A percentile compares a stretch with the other conserved stretches of the same genome.
These are phyloP conservation scores for Medicago ruthenica DNA, from an alignment of 306 rosid genomes.

Conservation along the genomic window DNA sequence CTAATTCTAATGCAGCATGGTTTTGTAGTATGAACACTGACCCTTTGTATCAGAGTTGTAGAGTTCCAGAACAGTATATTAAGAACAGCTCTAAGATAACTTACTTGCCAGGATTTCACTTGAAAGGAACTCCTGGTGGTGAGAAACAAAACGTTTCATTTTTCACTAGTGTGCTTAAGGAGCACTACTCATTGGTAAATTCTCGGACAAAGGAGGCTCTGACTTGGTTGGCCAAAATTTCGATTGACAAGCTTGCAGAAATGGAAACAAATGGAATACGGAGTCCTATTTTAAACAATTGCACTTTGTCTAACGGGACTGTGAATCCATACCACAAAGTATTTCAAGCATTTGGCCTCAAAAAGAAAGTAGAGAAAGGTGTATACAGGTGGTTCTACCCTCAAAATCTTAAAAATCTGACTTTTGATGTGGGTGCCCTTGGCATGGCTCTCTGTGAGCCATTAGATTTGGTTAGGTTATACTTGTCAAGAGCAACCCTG, in stretches of 20 bases:
- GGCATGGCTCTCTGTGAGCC: slow-evolving; percentile 76
- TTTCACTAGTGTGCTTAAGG: slow-evolving; percentile 82
- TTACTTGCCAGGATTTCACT: slow-evolving; percentile 73
- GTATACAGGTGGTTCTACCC: slow-evolving; percentile 81
- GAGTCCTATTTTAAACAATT: slow-evolving; percentile 65
- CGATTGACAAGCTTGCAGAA: slow-evolving; percentile 61
- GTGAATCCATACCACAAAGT: slow-evolving; percentile 61
- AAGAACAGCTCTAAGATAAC: slow-evolving; percentile 62
- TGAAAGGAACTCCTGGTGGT: slow-evolving; percentile 76
- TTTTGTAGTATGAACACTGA: slow-evolving; percentile 94
- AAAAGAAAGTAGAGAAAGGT: slow-evolving; percentile 71
- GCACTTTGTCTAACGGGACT: slow-evolving; percentile 47
- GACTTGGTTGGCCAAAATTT: slow-evolving; percentile 74
- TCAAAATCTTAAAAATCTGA: slow-evolving; percentile 69
- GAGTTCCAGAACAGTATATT: slow-evolving; percentile 69
- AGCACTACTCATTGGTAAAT: slow-evolving; percentile 66
- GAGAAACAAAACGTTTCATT: slow-evolving; percentile 76
- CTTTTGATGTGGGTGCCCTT: slow-evolving; percentile 88
- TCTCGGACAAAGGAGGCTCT: slow-evolving; percentile 75
- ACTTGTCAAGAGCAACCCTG: slow-evolving; percentile 91
- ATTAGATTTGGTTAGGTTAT: slow-evolving; percentile 76
- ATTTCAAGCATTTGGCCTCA: slow-evolving; percentile 87
- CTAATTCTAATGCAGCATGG: slow-evolving; percentile 75
- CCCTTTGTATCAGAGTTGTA: slow-evolving; percentile 74
- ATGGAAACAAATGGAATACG: slow-evolving; percentile 87